Conservation (phyloP, 345 rosid species). For the Euphorbia pulcherrima region DNA sequence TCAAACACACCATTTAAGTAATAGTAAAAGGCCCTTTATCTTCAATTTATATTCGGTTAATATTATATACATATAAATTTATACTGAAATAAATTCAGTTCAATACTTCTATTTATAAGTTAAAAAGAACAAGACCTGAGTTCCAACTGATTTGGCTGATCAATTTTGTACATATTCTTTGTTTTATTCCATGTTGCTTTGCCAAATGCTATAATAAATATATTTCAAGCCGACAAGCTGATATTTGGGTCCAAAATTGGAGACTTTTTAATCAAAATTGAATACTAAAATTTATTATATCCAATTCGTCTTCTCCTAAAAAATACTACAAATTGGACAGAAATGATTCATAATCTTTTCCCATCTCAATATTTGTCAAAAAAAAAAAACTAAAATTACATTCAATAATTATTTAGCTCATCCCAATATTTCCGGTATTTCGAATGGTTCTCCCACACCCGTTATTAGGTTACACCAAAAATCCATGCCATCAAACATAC, state of each 20-base stretch:
- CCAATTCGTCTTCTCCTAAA: background rate
- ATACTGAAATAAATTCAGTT: background rate
- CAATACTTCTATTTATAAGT: too few species aligned
- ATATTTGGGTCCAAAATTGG: background rate
- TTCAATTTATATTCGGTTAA: background rate
- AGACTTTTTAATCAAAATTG: background rate
- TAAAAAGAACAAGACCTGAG: too few species aligned
- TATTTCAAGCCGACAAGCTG: background rate
- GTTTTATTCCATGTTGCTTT: background rate
- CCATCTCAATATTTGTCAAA: background rate
- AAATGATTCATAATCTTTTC: slow-evolving; percentile 8
- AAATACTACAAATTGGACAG: background rate
- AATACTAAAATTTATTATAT: background rate
- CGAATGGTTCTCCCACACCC: slow-evolving; percentile 37
- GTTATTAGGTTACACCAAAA: slow-evolving; percentile 54
- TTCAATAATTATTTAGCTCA: background rate
- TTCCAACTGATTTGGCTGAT: background rate
- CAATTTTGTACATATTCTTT: background rate
- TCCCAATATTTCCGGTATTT: slow-evolving; percentile 34
- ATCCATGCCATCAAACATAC: slow-evolving; percentile 39
- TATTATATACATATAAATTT: too few species aligned
- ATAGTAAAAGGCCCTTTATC: too few species aligned
- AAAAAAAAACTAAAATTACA: background rate
- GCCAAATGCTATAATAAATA: background rate
- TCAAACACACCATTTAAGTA: too few species aligned